These are phyloP conservation scores for Phylloporus sp. DNA, from an alignment of 768 basidiomycete species.

Conservation along the genomic window DNA sequence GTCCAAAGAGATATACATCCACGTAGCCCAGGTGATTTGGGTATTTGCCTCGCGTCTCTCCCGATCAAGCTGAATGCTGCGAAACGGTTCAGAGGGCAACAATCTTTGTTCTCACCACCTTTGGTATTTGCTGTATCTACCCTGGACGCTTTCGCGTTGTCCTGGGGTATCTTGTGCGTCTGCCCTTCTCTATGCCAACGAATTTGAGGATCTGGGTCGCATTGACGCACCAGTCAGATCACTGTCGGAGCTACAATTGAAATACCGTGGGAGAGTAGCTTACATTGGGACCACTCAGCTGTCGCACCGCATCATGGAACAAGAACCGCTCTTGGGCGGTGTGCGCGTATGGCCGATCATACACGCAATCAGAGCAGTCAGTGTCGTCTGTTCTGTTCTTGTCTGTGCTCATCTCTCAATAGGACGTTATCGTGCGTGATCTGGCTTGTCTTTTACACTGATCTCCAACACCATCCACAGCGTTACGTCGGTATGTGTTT, in stretches of 20 bases:
- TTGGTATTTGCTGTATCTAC: slow-evolving; percentile 98
- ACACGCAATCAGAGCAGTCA: slow-evolving; percentile 66
- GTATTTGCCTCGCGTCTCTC: too few species aligned
- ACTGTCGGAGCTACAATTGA: too few species aligned
- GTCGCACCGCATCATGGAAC: slow-evolving; percentile 22
- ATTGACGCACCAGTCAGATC: slow-evolving; percentile 95
- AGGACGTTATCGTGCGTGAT: slow-evolving; percentile 60
- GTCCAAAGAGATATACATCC: too few species aligned
- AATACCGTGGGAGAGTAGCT: too few species aligned
- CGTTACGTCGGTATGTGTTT: slow-evolving; percentile 63
- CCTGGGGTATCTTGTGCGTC: slow-evolving; percentile 90
- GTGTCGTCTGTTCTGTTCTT: slow-evolving; percentile 20
- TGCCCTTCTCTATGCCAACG: slow-evolving; percentile 95
- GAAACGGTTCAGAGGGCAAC: slow-evolving; percentile 6
- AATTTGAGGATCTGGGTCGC: slow-evolving; percentile 99
- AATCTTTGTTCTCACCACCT: slow-evolving; percentile 69
- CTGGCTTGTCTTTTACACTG: background rate
- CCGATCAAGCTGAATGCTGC: slow-evolving; percentile 95
- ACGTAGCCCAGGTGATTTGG: too few species aligned
- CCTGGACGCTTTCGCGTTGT: slow-evolving; percentile 97
- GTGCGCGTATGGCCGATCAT: slow-evolving; percentile 79
- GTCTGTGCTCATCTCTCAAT: slow-evolving; percentile 12
- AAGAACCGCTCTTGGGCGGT: slow-evolving; percentile 41
- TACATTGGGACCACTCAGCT: background rate
- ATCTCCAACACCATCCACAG: slow-evolving; percentile 32